Evolutionary conservation across 352 stramenopile species (phyloP).

Genomic region (Phytophthora multivora): DNA sequence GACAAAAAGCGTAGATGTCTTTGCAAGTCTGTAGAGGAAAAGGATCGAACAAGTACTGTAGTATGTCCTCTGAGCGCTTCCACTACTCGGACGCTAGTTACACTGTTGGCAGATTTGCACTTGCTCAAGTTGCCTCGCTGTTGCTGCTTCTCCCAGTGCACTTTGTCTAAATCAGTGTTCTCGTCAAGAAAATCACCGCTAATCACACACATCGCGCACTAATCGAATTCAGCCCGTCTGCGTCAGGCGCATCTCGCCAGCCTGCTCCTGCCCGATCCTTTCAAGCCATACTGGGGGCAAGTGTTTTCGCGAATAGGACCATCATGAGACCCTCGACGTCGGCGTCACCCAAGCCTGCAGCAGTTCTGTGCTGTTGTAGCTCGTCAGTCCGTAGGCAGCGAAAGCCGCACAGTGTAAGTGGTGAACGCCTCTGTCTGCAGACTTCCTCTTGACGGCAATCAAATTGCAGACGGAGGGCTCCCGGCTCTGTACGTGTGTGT

Average conservation of each 20-base stretch:
- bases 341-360: neutral
- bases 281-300: conserved; percentile 8
- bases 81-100: no score
- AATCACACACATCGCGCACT: conserved; percentile 4
- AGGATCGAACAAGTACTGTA: no score
- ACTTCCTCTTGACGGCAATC: neutral
- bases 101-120: no score
- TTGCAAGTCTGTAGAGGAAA: no score
- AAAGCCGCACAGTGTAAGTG: neutral
- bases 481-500: conserved; percentile 1
- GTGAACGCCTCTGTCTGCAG: neutral
- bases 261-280: conserved; percentile 19
- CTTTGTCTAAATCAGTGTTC: neutral
- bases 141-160: neutral
- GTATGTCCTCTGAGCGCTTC: no score
- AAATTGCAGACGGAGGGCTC: neutral
- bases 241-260: conserved; percentile 5
- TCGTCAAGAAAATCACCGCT: neutral
- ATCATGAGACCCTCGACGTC: neutral
- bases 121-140: no score
- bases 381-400: no score
- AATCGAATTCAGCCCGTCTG: conserved; percentile 15
- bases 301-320: neutral
- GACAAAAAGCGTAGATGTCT: no score
- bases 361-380: no score